These are phyloP conservation scores for Glycine tomentella DNA, from an alignment of 306 rosid species.

Conservation along the genomic window DNA sequence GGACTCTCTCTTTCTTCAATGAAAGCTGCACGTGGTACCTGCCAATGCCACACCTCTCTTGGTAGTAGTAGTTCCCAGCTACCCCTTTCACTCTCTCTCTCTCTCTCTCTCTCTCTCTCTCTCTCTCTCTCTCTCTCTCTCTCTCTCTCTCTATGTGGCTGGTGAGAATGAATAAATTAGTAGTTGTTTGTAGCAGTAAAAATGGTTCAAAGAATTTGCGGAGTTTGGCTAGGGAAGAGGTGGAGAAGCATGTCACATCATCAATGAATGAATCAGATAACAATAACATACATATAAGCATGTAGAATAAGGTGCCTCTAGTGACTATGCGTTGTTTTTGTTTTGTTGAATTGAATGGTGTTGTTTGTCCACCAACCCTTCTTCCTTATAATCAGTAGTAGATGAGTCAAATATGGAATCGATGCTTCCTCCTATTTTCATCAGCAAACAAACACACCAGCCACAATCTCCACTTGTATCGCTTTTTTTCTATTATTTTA, in stretches of 20 bases:
- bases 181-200: neutral
- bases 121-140: conserved; percentile 14
- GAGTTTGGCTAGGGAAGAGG: neutral
- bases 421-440: neutral
- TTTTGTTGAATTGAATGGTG: conserved; percentile 41
- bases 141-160: neutral
- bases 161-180: conserved; percentile 11
- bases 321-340: conserved; percentile 41
- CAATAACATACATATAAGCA: too few relatives aligned
- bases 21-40: conserved; percentile 78
- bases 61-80: conserved; percentile 58
- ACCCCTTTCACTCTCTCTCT: conserved; percentile 39
- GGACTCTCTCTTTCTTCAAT: conserved; percentile 45
- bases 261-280: neutral
- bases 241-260: neutral
- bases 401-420: conserved; percentile 48
- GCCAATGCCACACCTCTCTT: conserved; percentile 54
- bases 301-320: neutral
- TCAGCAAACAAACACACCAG: neutral
- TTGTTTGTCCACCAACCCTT: conserved; percentile 62
- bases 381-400: conserved; percentile 5
- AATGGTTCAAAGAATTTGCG: conserved; percentile 3
- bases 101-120: conserved; percentile 8
- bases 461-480: neutral
- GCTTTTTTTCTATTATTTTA: neutral